Evolutionary conservation across 2,329 filamentous ascomycete genomes (phyloP).

Genomic region (Xylariaceae sp.): DNA sequence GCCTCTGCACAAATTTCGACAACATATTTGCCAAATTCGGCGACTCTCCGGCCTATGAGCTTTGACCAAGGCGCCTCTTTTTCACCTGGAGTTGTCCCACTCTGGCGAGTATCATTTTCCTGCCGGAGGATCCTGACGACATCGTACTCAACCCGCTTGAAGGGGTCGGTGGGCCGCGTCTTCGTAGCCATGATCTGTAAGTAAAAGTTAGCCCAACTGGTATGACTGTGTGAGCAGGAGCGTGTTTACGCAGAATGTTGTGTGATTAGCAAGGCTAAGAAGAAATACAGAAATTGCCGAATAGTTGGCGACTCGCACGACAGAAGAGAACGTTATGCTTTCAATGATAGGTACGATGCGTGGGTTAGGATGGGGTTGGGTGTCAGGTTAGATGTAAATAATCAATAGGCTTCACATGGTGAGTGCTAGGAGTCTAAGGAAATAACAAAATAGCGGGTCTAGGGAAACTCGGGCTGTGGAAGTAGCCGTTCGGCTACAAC

Average conservation of each 20-base stretch:
- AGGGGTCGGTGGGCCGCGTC: conserved; percentile 31
- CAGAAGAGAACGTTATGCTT: no score
- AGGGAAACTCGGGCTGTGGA: neutral
- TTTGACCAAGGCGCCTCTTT: conserved; percentile 40
- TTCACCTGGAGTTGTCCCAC: conserved; percentile 29
- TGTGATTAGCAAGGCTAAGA: neutral
- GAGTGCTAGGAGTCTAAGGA: neutral
- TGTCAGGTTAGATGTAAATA: neutral
- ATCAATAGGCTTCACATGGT: neutral
- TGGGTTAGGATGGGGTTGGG: no score
- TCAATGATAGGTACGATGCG: no score
- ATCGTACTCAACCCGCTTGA: conserved; percentile 36
- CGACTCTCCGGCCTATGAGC: conserved; percentile 44
- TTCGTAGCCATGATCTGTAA: conserved; percentile 29
- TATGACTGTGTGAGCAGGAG: neutral
- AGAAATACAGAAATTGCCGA: neutral
- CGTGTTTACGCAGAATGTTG: neutral
- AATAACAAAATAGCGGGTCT: neutral
- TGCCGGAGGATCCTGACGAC: conserved; percentile 38
- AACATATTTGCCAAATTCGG: conserved; percentile 57
- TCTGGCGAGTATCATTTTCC: conserved; percentile 25
- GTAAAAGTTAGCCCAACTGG: conserved; percentile 4
- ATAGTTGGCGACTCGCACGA: no score
- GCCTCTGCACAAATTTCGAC: conserved; percentile 20
- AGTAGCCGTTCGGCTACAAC: neutral